Conservation (phyloP, 2,329 filamentous ascomycete species). For the Paracamarosporium sp. region DNA sequence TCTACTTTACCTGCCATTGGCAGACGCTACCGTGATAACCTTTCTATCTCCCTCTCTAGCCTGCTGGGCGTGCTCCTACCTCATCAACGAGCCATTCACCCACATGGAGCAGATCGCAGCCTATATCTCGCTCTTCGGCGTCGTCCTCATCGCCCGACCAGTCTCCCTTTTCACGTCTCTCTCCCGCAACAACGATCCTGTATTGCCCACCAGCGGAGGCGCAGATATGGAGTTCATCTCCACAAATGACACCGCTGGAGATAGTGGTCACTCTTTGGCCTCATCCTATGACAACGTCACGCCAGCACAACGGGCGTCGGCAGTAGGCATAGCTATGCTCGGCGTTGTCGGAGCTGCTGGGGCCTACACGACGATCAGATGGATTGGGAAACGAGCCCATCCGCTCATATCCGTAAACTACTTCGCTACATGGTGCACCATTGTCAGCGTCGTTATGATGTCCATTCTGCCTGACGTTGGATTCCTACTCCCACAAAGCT, state of each 20-base stretch:
- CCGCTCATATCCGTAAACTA: conserved; percentile 87
- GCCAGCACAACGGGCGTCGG: conserved; percentile 70
- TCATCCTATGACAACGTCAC: conserved; percentile 56
- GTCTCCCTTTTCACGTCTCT: conserved; percentile 59
- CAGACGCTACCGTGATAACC: conserved; percentile 88
- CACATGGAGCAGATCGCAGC: conserved; percentile 78
- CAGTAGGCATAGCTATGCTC: conserved; percentile 74
- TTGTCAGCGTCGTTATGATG: conserved; percentile 71
- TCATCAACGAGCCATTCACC: conserved; percentile 80
- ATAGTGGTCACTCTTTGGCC: conserved; percentile 29
- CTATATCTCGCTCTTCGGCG: conserved; percentile 76
- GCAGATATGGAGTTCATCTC: conserved; percentile 37
- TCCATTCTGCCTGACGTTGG: conserved; percentile 61
- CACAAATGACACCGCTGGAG: conserved; percentile 31
- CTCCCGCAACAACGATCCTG: conserved; percentile 25
- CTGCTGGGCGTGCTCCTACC: conserved; percentile 79
- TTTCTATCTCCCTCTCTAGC: conserved; percentile 82
- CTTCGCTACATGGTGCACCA: conserved; percentile 73
- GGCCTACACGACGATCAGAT: conserved; percentile 77
- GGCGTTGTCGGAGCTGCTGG: conserved; percentile 78
- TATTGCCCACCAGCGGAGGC: conserved; percentile 41
- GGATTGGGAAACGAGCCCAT: conserved; percentile 81
- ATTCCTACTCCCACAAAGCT: conserved; percentile 62
- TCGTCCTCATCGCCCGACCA: conserved; percentile 83
- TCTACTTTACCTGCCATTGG: conserved; percentile 79